These are phyloP conservation scores for Neodidymelliopsis sp. DNA, from an alignment of 2,329 filamentous ascomycete species.

Conservation along the genomic window DNA sequence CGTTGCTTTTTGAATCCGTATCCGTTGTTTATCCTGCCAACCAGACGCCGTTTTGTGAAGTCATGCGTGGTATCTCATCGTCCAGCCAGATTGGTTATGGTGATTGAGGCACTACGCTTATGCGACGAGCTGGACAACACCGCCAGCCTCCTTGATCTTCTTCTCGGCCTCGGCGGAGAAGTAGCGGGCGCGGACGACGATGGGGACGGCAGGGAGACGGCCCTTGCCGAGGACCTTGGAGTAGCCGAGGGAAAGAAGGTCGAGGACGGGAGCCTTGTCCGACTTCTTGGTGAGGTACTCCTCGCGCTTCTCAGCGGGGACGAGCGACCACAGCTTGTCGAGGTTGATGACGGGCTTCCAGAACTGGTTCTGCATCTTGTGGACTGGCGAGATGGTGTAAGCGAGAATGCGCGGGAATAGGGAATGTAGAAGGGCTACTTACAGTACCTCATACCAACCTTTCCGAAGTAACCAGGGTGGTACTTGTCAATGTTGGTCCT, in stretches of 20 bases:
- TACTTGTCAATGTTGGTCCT: slow-evolving; percentile 91
- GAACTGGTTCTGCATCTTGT: slow-evolving; percentile 93
- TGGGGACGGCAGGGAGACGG: slow-evolving; percentile 87
- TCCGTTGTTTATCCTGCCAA: no score
- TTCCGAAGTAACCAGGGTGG: slow-evolving; percentile 99
- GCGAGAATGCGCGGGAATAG: no score
- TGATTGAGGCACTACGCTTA: slow-evolving; percentile 56
- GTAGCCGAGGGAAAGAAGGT: slow-evolving; percentile 97
- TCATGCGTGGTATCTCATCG: slow-evolving; percentile 30
- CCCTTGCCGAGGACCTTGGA: slow-evolving; percentile 99
- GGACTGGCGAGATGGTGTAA: slow-evolving; percentile 64
- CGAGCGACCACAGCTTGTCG: slow-evolving; percentile 98
- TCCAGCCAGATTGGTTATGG: slow-evolving; percentile 11
- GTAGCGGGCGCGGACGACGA: slow-evolving; percentile 95
- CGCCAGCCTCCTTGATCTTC: slow-evolving; percentile 98
- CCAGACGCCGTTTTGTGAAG: slow-evolving; percentile 38
- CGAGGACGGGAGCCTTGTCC: slow-evolving; percentile 95
- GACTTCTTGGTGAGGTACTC: slow-evolving; percentile 86
- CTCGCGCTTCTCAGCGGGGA: slow-evolving; percentile 91
- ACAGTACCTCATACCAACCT: slow-evolving; percentile 71
- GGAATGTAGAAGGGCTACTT: no score
- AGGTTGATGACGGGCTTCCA: slow-evolving; percentile 99
- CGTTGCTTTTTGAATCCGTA: slow-evolving; percentile 37
- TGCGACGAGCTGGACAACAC: slow-evolving; percentile 94
- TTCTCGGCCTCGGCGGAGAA: slow-evolving; percentile 95